Evolutionary conservation across 73 alveolate species (phyloP), one percentile per base, ranked within the genome.

Genomic region (Uronychia binucleata): DNA sequence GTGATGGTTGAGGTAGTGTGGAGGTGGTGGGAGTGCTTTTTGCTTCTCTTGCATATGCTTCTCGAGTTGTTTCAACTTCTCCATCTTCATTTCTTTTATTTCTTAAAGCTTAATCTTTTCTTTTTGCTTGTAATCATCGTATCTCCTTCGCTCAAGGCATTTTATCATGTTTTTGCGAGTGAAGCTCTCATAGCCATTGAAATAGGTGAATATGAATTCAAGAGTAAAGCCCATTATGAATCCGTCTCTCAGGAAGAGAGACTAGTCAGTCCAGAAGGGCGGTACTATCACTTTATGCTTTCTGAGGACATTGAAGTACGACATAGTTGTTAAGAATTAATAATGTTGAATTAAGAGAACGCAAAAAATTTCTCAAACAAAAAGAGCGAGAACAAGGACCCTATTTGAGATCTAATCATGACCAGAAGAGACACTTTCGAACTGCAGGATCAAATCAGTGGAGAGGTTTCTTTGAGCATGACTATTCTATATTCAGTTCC

Each of bases 181-280:
- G 57, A 88, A 88, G 25, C 90, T 57, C 33, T 88, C 94, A 33
- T 88, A 88, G 30, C 84, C 84, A 35, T 88, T 88, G 59, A 87
- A 67, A 57, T 88, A 88, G 33, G 81, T 75, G 91, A 88, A 88
- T 29, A 88, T 88, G 67, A 84, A 84, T 59, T 88, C 94, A 8
- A 88, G 35, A 46, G 86, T 60, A 28, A 88, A 83, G 1, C 94
- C 94, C 88, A 88, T 46, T 0, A 88, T 28, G 74, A 88, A 83
- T 0, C 94, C 94, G 75, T 88, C 94, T 32, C 94, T 1, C 26
- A 88, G 33, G 88, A 88, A 88, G 84, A 33, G 77, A 34, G 81
- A 58, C 77, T 88, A 81, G 59, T 88, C 94, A 0, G 94, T 84
- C 94, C 94, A 88, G 80, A 88, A 88, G 30, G 94, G 91, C 13